Conservation (phyloP, 169 alveolate species). For the Plasmodium relictum region DNA sequence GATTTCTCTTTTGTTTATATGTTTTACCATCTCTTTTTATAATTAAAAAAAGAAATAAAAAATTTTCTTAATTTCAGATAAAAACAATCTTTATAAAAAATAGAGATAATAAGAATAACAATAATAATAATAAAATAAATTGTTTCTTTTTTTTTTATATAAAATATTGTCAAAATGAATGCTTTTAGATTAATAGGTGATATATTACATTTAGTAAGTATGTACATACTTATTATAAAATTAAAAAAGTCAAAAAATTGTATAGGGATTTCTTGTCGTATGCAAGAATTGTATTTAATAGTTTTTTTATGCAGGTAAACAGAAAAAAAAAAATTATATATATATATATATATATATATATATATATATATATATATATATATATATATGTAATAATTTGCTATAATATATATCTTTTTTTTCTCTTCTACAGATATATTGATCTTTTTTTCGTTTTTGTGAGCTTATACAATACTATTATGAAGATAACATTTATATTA, state of each 20-base stretch:
- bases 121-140: not conserved
- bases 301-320: slow-evolving; percentile 93
- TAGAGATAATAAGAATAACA: not conserved
- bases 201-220: slow-evolving; percentile 93
- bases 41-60: not conserved
- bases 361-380: not conserved
- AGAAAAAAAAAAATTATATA: slow-evolving; percentile 8
- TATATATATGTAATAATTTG: not conserved
- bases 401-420: not conserved
- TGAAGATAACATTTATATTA: slow-evolving; percentile 93
- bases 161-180: slow-evolving; percentile 91
- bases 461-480: slow-evolving; percentile 93
- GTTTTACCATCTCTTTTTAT: not conserved
- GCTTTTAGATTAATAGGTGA: slow-evolving; percentile 95
- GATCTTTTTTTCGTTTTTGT: slow-evolving; percentile 91
- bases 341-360: not conserved
- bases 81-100: not conserved
- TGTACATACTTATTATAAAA: slow-evolving; percentile 93
- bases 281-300: slow-evolving; percentile 96
- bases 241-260: slow-evolving; percentile 93
- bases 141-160: slow-evolving; percentile 1
- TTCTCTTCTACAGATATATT: slow-evolving; percentile 80
- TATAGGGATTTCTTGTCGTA: slow-evolving; percentile 95
- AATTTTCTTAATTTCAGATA: not conserved
- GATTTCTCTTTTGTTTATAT: not conserved